Conservation (phyloP, 345 rosid genomes). For the thale cress (Arabidopsis thaliana) region DNA sequence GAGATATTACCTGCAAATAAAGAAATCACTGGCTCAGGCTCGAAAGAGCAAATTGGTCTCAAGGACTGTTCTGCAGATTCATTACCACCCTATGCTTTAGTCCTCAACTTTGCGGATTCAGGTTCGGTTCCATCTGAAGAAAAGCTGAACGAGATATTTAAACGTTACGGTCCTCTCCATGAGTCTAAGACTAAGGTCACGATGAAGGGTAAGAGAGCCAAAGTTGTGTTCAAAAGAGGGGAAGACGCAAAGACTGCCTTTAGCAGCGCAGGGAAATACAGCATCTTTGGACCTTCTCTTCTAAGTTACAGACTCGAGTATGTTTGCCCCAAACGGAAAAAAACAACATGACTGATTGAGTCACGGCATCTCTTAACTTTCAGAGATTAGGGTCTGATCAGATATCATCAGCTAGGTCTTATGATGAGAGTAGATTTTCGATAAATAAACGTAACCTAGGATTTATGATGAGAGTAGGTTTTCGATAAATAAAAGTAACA, state of each 20-base stretch:
- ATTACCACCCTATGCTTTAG: slow-evolving; percentile 50
- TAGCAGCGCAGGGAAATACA: slow-evolving; percentile 66
- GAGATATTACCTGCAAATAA: slow-evolving; percentile 37
- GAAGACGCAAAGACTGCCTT: slow-evolving; percentile 69
- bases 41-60: slow-evolving; percentile 26
- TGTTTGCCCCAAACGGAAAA: slow-evolving; percentile 24
- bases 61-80: slow-evolving; percentile 34
- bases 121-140: slow-evolving; percentile 54
- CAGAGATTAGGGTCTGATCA: background rate
- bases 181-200: slow-evolving; percentile 55
- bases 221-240: slow-evolving; percentile 57
- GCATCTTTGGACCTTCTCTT: slow-evolving; percentile 67
- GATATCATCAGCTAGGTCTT: background rate
- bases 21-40: slow-evolving; percentile 30
- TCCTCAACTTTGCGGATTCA: slow-evolving; percentile 57
- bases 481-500: background rate
- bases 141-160: slow-evolving; percentile 60
- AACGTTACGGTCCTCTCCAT: slow-evolving; percentile 54
- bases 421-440: background rate
- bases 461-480: background rate
- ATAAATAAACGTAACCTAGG: background rate
- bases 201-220: slow-evolving; percentile 59
- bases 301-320: slow-evolving; percentile 60
- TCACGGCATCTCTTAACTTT: background rate
- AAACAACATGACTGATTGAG: background rate